A percentile compares a stretch with the other conserved stretches of the same genome.
These are phyloP conservation scores for Mortierella sp. DNA, from an alignment of 371 early-diverging fungal species.

Conservation along the genomic window DNA sequence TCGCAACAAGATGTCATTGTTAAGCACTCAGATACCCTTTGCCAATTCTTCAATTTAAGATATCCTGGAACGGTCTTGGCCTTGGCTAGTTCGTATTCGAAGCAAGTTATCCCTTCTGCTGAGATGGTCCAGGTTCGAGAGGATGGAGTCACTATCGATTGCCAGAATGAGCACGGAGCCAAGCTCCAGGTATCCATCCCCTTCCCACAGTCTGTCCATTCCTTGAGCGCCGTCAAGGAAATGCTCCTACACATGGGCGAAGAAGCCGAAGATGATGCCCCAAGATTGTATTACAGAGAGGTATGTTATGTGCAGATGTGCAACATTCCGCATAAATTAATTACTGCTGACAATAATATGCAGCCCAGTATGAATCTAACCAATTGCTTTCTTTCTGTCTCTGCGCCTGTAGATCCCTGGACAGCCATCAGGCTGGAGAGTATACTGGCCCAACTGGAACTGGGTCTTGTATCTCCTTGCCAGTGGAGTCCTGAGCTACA, in stretches of 20 bases:
- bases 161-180: not conserved
- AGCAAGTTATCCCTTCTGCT: slow-evolving; percentile 11
- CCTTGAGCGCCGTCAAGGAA: slow-evolving; percentile 8
- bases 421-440: slow-evolving; percentile 27
- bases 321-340: not conserved
- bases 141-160: slow-evolving; percentile 9
- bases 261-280: slow-evolving; percentile 4
- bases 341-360: not conserved
- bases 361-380: not conserved
- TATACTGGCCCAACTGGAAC: slow-evolving; percentile 43
- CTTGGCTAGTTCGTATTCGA: slow-evolving; percentile 11
- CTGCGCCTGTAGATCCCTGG: slow-evolving; percentile 31
- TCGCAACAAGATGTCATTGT: slow-evolving; percentile 3
- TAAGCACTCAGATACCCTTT: slow-evolving; percentile 24
- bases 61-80: slow-evolving; percentile 9
- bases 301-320: not conserved
- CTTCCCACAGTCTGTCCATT: slow-evolving; percentile 6
- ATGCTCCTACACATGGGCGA: slow-evolving; percentile 11
- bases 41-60: slow-evolving; percentile 21
- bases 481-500: slow-evolving; percentile 17
- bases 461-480: slow-evolving; percentile 32
- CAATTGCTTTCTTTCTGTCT: not conserved
- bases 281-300: slow-evolving; percentile 3
- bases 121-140: slow-evolving; percentile 10
- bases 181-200: slow-evolving; percentile 9